Conservation (phyloP, 176 grass and related monocot species). For the Elaeis guineensis region DNA sequence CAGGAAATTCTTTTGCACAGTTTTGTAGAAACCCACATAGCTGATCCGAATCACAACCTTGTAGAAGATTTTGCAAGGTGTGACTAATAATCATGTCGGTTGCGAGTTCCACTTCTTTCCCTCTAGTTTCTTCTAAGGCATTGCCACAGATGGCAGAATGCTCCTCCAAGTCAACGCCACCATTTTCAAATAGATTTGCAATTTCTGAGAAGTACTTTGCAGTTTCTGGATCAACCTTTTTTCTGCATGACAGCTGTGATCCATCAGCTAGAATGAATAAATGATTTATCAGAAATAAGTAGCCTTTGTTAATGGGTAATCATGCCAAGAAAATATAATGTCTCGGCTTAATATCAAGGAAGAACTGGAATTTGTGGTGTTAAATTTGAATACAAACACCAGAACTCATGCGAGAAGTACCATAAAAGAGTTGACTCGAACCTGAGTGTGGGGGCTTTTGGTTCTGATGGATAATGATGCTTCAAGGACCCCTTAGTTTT, state of each 20-base stretch:
- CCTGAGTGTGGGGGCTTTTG: slow-evolving; percentile 34
- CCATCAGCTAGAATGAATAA: too few relatives aligned
- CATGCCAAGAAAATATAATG: too few relatives aligned
- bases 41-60: slow-evolving; percentile 71
- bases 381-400: background rate
- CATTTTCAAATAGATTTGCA: slow-evolving; percentile 64
- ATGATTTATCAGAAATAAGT: too few relatives aligned
- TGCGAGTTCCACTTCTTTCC: slow-evolving; percentile 77
- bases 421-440: slow-evolving; percentile 10
- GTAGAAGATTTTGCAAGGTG: slow-evolving; percentile 66
- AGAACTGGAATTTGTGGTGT: too few relatives aligned
- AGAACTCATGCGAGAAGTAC: background rate
- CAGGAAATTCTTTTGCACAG: slow-evolving; percentile 33
- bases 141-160: slow-evolving; percentile 63
- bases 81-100: slow-evolving; percentile 69
- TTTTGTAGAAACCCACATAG: slow-evolving; percentile 65
- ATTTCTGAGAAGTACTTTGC: slow-evolving; percentile 81
- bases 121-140: slow-evolving; percentile 85
- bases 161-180: slow-evolving; percentile 68
- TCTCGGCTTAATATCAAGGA: too few relatives aligned
- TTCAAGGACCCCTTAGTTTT: slow-evolving; percentile 13
- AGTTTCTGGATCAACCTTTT: slow-evolving; percentile 84
- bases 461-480: slow-evolving; percentile 16
- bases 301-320: too few relatives aligned
- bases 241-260: slow-evolving; percentile 24